Base-by-base conservation (phyloP, 2,329 filamentous ascomycete genomes). In the Sclerotinia sclerotiorum region DNA sequence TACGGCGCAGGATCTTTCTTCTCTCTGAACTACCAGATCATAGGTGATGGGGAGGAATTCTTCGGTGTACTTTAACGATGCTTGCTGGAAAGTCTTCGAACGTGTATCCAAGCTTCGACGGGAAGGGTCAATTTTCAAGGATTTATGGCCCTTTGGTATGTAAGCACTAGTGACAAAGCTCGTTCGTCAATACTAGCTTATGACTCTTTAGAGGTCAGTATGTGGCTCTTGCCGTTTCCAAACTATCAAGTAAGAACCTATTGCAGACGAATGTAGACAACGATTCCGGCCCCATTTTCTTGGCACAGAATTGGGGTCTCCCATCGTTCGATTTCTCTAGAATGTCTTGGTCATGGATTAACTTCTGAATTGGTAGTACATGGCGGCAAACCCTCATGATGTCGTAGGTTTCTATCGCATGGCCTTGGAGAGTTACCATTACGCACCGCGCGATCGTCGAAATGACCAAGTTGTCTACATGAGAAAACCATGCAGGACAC, bases 81-180 rank as follows among this genome's bases (percentile, higher is more conserved):
- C 69, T 24, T 72, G 71, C 27, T 72, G 68, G 68, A 70, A 69
- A 35, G 69, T 72, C n/a, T 72, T 72, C 49, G 68, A 68, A 35
- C 46, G 54, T 19, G 49, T 69, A 3, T 72, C 69, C 17, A 68
- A 46, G 44, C 29, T 56, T 58, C 60, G 58, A 39, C n/a, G 21
- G 71, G 69, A 4, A 65, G 55, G 19, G 64, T 72, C n/a, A 69
- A 72, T 35, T 32, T 71, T 4, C 57, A 71, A 39, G 69, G 71
- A 1, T 65, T 72, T 5, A 65, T 71, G 54, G 64, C 60, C 13
- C 52, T 72, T 15, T 70, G 71, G 69, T 21, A 21, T 56, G 68
- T 66, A 55, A 51, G 54, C 66, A n/a, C 5, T 29, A 15, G 32
- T 17, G 15, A 32, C 35, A 29, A 19, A 3, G 21, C 6, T 44